Evolutionary conservation across 1,284 basidiomycete species (phyloP).

Genomic region (Leucoagaricus sp.): DNA sequence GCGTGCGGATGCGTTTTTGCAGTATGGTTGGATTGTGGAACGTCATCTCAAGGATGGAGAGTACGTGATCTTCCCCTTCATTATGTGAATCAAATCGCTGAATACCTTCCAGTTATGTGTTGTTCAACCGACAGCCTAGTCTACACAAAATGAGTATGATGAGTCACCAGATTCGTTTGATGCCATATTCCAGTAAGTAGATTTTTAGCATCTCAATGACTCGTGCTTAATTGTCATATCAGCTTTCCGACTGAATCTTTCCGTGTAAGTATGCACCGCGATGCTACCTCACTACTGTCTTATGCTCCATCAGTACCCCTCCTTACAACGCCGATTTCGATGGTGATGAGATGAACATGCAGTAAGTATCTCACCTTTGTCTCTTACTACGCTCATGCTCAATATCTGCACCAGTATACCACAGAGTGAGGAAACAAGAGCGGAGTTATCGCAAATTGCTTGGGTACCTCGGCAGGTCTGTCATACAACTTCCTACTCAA

Average conservation of each 20-base stretch:
- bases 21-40: conserved; percentile 99
- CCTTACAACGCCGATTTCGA: conserved; percentile 99
- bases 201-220: conserved; percentile 9
- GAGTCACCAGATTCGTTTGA: conserved; percentile 97
- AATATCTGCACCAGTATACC: conserved; percentile 69
- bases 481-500: conserved; percentile 18
- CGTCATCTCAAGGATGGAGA: conserved; percentile 97
- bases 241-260: conserved; percentile 97
- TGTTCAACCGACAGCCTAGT: conserved; percentile 98
- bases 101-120: conserved; percentile 68
- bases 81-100: not conserved
- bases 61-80: conserved; percentile 49
- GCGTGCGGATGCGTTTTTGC: conserved; percentile 95
- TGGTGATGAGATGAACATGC: conserved; percentile 99
- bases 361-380: conserved; percentile 61
- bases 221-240: conserved; percentile 30
- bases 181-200: conserved; percentile 95
- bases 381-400: conserved; percentile 8
- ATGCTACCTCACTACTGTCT: conserved; percentile 21
- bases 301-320: conserved; percentile 57
- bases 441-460: conserved; percentile 96
- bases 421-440: conserved; percentile 98
- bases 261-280: conserved; percentile 68
- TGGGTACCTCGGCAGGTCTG: conserved; percentile 96
- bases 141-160: conserved; percentile 99